Evolutionary conservation across 805 yeast species (phyloP).

Genomic region (Pichia ethanolica): DNA sequence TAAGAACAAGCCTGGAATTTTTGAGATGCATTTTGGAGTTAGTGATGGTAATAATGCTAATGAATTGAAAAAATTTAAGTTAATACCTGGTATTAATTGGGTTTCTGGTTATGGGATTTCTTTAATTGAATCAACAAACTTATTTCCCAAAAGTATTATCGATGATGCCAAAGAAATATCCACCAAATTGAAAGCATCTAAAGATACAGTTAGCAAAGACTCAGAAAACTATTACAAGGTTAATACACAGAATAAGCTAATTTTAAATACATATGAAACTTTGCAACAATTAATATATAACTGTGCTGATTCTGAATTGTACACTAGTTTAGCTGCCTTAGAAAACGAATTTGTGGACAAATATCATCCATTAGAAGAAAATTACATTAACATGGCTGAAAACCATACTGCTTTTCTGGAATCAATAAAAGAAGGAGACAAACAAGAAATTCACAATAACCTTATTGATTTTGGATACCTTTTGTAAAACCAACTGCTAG

Average conservation of each 20-base stretch:
- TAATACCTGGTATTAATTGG: constrained; percentile 17
- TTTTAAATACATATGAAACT: constrained; percentile 1
- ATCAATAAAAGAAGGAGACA: background rate
- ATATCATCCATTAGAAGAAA: background rate
- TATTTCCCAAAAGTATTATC: constrained; percentile 23
- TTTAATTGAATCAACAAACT: constrained; percentile 20
- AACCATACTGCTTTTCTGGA: no score
- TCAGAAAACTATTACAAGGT: background rate
- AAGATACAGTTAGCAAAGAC: background rate
- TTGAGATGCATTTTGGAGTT: constrained; percentile 31
- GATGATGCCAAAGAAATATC: constrained; percentile 25
- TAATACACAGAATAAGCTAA: background rate
- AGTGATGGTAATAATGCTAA: constrained; percentile 14
- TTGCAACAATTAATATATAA: constrained; percentile 1
- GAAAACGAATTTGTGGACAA: constrained; percentile 1
- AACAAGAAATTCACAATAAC: no score
- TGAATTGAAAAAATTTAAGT: constrained; percentile 16
- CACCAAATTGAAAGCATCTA: constrained; percentile 6
- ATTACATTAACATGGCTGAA: no score
- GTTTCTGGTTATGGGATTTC: constrained; percentile 26
- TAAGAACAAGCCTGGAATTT: constrained; percentile 28
- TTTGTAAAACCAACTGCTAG: no score
- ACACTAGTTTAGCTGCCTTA: background rate
- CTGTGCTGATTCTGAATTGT: background rate
- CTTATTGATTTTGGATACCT: background rate